Evolutionary conservation across 345 rosid genomes (phyloP).

Genomic region (Gossypium raimondii): DNA sequence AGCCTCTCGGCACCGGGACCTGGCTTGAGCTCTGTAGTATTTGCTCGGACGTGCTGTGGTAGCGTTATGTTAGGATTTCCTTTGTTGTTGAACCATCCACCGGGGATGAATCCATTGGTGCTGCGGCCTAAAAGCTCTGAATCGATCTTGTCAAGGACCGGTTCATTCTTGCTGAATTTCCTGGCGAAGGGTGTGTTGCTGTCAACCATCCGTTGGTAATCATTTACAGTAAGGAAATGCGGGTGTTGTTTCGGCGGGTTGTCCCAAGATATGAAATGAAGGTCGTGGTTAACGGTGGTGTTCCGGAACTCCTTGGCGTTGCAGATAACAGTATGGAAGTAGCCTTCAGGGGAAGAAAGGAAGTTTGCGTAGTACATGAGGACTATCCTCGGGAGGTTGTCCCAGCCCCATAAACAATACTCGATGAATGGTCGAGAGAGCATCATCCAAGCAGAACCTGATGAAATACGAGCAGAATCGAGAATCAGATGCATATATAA

Average conservation of each 20-base stretch:
- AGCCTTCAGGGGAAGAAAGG: slow-evolving; percentile 89
- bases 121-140: slow-evolving; percentile 57
- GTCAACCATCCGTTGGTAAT: slow-evolving; percentile 60
- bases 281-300: slow-evolving; percentile 79
- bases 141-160: slow-evolving; percentile 77
- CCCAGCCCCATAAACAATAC: slow-evolving; percentile 84
- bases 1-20: slow-evolving; percentile 72
- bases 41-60: slow-evolving; percentile 13
- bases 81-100: slow-evolving; percentile 57
- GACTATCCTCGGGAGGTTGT: slow-evolving; percentile 73
- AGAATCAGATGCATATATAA: not conserved
- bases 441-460: slow-evolving; percentile 98
- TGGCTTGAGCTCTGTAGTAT: slow-evolving; percentile 51
- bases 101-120: slow-evolving; percentile 49
- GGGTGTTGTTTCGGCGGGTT: slow-evolving; percentile 95
- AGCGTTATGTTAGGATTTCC: slow-evolving; percentile 24
- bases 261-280: slow-evolving; percentile 95
- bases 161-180: slow-evolving; percentile 60
- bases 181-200: slow-evolving; percentile 86
- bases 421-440: slow-evolving; percentile 78
- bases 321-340: slow-evolving; percentile 90
- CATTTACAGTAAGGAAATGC: slow-evolving; percentile 58
- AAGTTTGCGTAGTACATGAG: slow-evolving; percentile 91
- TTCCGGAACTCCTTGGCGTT: slow-evolving; percentile 64
- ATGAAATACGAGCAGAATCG: slow-evolving; percentile 6